Percentiles rank a stretch among this genome's conserved stretches.
Evolutionary conservation across 768 basidiomycete species (phyloP).

Genomic region (Tulasnella calospora): DNA sequence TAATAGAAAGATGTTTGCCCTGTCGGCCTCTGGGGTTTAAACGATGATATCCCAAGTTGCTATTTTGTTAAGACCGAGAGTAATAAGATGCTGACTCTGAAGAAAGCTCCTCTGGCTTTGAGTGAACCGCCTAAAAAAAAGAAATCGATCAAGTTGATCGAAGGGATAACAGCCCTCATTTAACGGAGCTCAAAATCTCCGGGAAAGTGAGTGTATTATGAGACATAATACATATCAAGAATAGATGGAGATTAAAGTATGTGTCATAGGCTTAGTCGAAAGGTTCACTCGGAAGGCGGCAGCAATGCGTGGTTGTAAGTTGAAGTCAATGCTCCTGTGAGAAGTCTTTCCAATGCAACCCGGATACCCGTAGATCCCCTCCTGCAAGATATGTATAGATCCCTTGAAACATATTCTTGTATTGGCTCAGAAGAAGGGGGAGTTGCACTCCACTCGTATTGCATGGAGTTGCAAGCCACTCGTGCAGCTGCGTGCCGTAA

Average conservation of each 20-base stretch:
- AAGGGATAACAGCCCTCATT: too few species aligned
- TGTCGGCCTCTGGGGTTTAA: too few species aligned
- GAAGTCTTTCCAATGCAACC: too few species aligned
- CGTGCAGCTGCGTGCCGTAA: background rate
- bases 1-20: background rate
- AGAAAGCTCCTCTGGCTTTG: background rate
- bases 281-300: background rate
- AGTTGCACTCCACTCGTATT: too few species aligned
- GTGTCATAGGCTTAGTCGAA: background rate
- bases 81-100: background rate
- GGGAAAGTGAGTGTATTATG: too few species aligned
- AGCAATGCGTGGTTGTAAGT: background rate
- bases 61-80: background rate
- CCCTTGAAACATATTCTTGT: background rate
- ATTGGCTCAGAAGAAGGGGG: background rate
- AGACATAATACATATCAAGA: too few species aligned
- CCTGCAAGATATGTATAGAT: background rate
- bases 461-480: background rate
- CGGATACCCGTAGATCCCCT: background rate
- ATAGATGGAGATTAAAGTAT: too few species aligned
- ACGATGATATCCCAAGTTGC: too few species aligned
- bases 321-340: too few species aligned
- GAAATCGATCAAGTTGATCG: too few species aligned
- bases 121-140: background rate
- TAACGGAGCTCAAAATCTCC: too few species aligned